Evolutionary conservation across 495 filamentous ascomycete genomes (phyloP).

Genomic region (Chaetomium tenue): DNA sequence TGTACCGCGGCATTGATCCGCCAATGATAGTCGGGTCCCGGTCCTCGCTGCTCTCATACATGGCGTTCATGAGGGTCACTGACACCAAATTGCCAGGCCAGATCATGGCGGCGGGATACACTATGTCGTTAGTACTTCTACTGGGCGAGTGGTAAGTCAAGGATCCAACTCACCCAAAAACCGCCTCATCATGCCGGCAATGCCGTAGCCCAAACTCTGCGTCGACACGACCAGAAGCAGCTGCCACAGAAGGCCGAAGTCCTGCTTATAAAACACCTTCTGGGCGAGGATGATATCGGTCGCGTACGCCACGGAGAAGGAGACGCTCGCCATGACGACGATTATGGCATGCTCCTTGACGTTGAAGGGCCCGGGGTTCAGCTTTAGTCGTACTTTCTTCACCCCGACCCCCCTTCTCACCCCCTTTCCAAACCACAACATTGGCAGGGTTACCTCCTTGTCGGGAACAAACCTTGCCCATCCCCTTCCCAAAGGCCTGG

Average conservation of each 20-base stretch:
- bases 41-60: slow-evolving; percentile 59
- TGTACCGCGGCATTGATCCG: slow-evolving; percentile 56
- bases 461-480: slow-evolving; percentile 51
- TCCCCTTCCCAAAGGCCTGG: slow-evolving; percentile 57
- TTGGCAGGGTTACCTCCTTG: slow-evolving; percentile 40
- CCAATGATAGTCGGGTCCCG: slow-evolving; percentile 50
- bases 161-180: slow-evolving; percentile 42
- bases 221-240: slow-evolving; percentile 67
- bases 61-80: slow-evolving; percentile 64
- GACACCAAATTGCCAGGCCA: slow-evolving; percentile 68
- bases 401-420: background rate
- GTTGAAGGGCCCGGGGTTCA: slow-evolving; percentile 76
- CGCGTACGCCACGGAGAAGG: slow-evolving; percentile 62
- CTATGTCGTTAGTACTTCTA: slow-evolving; percentile 27
- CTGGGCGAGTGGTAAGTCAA: background rate
- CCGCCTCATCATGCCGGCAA: slow-evolving; percentile 63
- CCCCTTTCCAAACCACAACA: slow-evolving; percentile 8
- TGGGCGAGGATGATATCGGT: slow-evolving; percentile 69
- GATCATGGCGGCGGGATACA: slow-evolving; percentile 69
- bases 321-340: slow-evolving; percentile 67
- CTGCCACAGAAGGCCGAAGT: slow-evolving; percentile 66
- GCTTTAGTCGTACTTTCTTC: slow-evolving; percentile 1
- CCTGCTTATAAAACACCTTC: slow-evolving; percentile 63
- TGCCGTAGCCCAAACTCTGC: slow-evolving; percentile 70
- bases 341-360: slow-evolving; percentile 79